Evolutionary conservation across 2,329 filamentous ascomycete genomes (phyloP).

Genomic region (Aspergillus luchuensis): DNA sequence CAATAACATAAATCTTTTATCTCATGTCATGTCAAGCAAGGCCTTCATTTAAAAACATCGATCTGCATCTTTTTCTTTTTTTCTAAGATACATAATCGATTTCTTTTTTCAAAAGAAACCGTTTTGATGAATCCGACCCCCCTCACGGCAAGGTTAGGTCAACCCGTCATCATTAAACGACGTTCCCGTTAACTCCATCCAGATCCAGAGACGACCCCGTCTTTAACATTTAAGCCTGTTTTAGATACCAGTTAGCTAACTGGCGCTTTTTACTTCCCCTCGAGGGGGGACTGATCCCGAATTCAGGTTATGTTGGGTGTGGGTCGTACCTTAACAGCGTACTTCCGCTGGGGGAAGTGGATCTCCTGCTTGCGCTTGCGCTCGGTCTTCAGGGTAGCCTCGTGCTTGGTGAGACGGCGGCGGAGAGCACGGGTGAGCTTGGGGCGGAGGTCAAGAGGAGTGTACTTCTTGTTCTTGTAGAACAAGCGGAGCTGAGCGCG

Average conservation of each 20-base stretch:
- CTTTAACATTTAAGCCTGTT: conserved; percentile 36
- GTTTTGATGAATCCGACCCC: conserved; percentile 36
- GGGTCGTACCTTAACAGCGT: conserved; percentile 86
- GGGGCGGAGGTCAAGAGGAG: conserved; percentile 94
- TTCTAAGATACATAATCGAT: conserved; percentile 10
- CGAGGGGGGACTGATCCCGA: not conserved
- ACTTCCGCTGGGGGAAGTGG: conserved; percentile 99
- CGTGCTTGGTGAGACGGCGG: conserved; percentile 89
- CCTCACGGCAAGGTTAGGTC: conserved; percentile 31
- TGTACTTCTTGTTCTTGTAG: conserved; percentile 99
- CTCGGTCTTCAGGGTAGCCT: conserved; percentile 79
- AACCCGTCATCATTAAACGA: conserved; percentile 34
- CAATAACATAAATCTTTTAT: conserved; percentile 5
- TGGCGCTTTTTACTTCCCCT: not conserved
- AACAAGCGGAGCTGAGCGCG: conserved; percentile 95
- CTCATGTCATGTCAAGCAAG: conserved; percentile 41
- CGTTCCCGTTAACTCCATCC: conserved; percentile 40
- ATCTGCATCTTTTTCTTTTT: conserved; percentile 42
- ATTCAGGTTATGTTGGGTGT: not conserved
- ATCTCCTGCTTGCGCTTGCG: conserved; percentile 95
- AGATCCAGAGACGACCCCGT: conserved; percentile 33
- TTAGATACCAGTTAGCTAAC: conserved; percentile 9
- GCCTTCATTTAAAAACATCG: conserved; percentile 35
- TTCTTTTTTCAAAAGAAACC: conserved; percentile 9
- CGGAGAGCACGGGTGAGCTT: conserved; percentile 99